Evolutionary conservation across 2,329 filamentous ascomycete species (phyloP).

Genomic region (Alternaria sp.): DNA sequence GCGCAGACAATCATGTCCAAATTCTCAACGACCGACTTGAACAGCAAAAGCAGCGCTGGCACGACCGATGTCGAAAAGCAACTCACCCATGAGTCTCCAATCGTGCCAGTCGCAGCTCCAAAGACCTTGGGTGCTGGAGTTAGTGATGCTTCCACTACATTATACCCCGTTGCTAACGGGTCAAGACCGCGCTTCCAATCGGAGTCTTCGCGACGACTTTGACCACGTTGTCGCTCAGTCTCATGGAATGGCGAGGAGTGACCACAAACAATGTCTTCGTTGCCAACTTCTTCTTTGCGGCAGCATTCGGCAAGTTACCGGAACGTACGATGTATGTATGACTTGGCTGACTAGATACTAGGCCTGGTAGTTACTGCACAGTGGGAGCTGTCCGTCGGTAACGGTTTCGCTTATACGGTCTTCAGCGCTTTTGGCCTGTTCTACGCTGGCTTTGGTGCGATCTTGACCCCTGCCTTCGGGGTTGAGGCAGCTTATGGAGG

Average conservation of each 20-base stretch:
- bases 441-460: slow-evolving; percentile 58
- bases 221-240: slow-evolving; percentile 59
- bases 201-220: slow-evolving; percentile 63
- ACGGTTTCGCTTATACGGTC: slow-evolving; percentile 61
- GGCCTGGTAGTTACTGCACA: slow-evolving; percentile 60
- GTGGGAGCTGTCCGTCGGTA: slow-evolving; percentile 61
- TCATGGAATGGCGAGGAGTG: slow-evolving; percentile 63
- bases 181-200: slow-evolving; percentile 58
- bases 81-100: slow-evolving; percentile 4
- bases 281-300: slow-evolving; percentile 62
- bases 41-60: slow-evolving; percentile 6
- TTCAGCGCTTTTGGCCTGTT: slow-evolving; percentile 63
- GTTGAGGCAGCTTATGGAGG: slow-evolving; percentile 54
- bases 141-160: neutral
- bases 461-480: slow-evolving; percentile 56
- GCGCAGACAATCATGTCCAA: neutral
- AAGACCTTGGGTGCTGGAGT: slow-evolving; percentile 24
- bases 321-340: neutral
- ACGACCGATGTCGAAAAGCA: slow-evolving; percentile 25
- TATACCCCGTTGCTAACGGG: neutral
- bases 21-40: neutral
- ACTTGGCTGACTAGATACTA: neutral
- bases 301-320: slow-evolving; percentile 51
- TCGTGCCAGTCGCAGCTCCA: neutral
- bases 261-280: slow-evolving; percentile 60